Percentiles rank a stretch among this genome's conserved stretches.
Conservation (phyloP, 345 rosid genomes). For the Bruguiera parviflora region DNA sequence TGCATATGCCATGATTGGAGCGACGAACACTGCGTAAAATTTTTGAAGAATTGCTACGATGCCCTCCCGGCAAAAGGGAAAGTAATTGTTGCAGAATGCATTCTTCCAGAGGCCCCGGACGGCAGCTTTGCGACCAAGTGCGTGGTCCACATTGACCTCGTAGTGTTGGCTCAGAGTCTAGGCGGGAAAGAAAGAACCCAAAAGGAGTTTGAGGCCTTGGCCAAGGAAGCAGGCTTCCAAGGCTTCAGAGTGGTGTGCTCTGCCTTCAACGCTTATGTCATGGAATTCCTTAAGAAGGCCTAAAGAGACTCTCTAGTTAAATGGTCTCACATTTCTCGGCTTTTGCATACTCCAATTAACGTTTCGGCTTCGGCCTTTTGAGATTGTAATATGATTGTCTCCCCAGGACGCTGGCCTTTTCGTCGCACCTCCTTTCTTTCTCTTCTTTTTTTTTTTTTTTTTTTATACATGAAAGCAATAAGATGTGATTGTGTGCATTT, state of each 20-base stretch:
- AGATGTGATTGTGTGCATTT: too few relatives aligned
- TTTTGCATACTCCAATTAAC: too few relatives aligned
- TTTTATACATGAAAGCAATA: too few relatives aligned
- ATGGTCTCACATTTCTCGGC: too few relatives aligned
- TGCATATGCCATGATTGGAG: conserved; percentile 98
- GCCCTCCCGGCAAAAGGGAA: conserved; percentile 75
- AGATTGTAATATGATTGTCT: too few relatives aligned
- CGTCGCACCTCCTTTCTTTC: too few relatives aligned
- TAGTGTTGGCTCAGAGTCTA: conserved; percentile 92
- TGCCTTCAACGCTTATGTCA: conserved; percentile 57
- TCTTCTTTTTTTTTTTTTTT: too few relatives aligned
- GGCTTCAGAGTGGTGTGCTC: conserved; percentile 57
- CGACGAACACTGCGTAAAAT: conserved; percentile 61
- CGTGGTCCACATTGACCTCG: conserved; percentile 64
- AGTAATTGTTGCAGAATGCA: conserved; percentile 70
- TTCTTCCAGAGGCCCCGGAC: conserved; percentile 78
- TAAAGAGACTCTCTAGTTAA: conserved; percentile 5
- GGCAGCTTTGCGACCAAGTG: conserved; percentile 56
- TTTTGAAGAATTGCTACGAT: conserved; percentile 69
- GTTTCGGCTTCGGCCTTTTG: too few relatives aligned
- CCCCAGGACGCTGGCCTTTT: too few relatives aligned
- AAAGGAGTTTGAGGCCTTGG: conserved; percentile 73
- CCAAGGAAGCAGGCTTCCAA: conserved; percentile 67
- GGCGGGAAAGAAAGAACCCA: conserved; percentile 93
- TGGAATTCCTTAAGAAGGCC: conserved; percentile 67